Evolutionary conservation across 345 rosid species (phyloP), one percentile per base, ranked within the genome.

Genomic region (Cardamine occulta): DNA sequence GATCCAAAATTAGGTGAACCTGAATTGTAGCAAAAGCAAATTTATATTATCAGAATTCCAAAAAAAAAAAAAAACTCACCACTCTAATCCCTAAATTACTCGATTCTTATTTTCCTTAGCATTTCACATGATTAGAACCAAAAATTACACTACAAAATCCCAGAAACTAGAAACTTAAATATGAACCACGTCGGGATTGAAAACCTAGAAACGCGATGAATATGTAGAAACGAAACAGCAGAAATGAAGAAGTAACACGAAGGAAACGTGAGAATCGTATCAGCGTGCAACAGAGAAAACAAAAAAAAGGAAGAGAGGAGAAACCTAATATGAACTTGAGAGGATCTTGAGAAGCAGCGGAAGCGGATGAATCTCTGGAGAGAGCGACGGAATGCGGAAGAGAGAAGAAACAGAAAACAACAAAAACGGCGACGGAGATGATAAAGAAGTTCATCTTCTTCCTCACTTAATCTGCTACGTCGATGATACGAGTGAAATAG

Each of bases 241-340:
- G 0, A 15, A 39, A 65, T 29, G 37, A 40, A 78, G 28, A 61
- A 68, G 6, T 11, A 40, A 28, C 17, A 19, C 14, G 18, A 26
- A 19, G 2, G 2, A 2, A 66, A 8, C 56, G 2, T 40, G 44
- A 55, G 31, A 44, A 63, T 42, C 17, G 55, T 63, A 63, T 13
- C 15, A 42, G 31, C 34, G 37, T 18, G 49, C 47, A 49, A 13
- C 42, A 51, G 18, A 3, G 3, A 44, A 8, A 10, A 5, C 19
- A 21, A 68, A 68, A 1, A 23, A 15, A 2, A 8, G 48, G 14
- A 23, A 60, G 54, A 26, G 68, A 62, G 34, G 64, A 67, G 70
- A 34, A 63, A 91, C 98, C 98, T 79, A 89, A 73, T 39, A 87
- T 82, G 51, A 82, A 79, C 84, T 84, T 89, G 56, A 87, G 73